Percentiles rank a stretch among this genome's conserved stretches.
These are phyloP conservation scores for Gilbertella persicaria DNA, from an alignment of 371 early-diverging fungal species.

Conservation along the genomic window DNA sequence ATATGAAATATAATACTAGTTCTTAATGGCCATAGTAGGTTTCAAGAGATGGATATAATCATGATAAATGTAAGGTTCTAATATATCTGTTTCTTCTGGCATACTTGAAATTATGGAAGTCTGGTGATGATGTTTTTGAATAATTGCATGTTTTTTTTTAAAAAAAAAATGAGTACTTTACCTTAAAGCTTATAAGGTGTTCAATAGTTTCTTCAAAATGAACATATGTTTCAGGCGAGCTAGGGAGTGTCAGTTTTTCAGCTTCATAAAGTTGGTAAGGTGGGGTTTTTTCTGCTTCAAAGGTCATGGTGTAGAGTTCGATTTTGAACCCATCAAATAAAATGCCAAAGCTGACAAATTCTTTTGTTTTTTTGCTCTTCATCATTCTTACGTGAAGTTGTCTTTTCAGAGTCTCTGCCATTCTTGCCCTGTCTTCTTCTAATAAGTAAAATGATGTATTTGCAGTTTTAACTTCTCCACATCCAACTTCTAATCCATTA, in stretches of 20 bases:
- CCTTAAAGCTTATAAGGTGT: constrained; percentile 20
- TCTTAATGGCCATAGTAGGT: too few species aligned
- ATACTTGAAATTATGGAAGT: constrained; percentile 17
- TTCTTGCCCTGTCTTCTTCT: constrained; percentile 2
- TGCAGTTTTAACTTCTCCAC: constrained; percentile 5
- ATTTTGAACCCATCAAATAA: background rate
- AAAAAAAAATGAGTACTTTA: constrained; percentile 21
- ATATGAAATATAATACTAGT: too few species aligned
- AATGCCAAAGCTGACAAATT: background rate
- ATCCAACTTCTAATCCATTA: constrained; percentile 5
- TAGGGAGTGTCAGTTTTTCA: constrained; percentile 14
- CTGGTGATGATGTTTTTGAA: constrained; percentile 14
- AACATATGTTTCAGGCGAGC: constrained; percentile 15
- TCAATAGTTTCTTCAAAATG: constrained; percentile 22
- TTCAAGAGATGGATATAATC: constrained; percentile 13
- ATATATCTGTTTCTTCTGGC: constrained; percentile 15
- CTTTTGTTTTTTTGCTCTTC: constrained; percentile 3
- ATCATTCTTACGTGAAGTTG: constrained; percentile 1
- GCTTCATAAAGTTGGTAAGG: background rate
- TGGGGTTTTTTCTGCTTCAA: background rate
- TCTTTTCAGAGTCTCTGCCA: background rate
- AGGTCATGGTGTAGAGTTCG: constrained; percentile 1
- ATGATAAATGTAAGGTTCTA: constrained; percentile 18
- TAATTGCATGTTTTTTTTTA: constrained; percentile 10
- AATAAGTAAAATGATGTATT: background rate